Evolutionary conservation across 2,329 filamentous ascomycete species (phyloP).

Genomic region (Pseudogymnoascus sp.): DNA sequence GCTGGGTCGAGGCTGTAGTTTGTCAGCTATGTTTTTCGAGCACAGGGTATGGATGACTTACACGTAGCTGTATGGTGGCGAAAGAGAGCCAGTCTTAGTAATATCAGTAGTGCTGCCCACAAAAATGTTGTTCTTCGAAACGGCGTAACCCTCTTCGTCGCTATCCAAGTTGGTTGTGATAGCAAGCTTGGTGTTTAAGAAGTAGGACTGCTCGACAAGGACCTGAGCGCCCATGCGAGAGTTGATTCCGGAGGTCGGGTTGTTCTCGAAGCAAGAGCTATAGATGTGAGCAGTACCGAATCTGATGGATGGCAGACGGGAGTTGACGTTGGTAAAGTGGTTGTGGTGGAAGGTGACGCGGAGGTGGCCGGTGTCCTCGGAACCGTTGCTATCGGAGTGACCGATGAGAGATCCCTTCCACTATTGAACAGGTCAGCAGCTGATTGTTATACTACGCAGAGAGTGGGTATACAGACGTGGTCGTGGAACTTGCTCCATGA

Average conservation of each 20-base stretch:
- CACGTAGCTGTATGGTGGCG: slow-evolving; percentile 17
- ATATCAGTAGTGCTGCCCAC: slow-evolving; percentile 15
- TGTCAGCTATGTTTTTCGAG: not conserved
- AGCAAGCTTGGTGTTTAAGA: not conserved
- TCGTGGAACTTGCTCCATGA: slow-evolving; percentile 37
- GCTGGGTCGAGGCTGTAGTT: not conserved
- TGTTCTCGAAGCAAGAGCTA: slow-evolving; percentile 40
- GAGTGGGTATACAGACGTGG: slow-evolving; percentile 21
- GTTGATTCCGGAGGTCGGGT: slow-evolving; percentile 45
- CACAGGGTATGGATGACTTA: not conserved
- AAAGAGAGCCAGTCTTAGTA: slow-evolving; percentile 13
- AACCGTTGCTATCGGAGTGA: slow-evolving; percentile 23
- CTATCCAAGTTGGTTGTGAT: slow-evolving; percentile 1
- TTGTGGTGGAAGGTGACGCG: slow-evolving; percentile 23
- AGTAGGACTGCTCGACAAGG: slow-evolving; percentile 36
- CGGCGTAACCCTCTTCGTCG: not conserved
- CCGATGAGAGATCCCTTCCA: slow-evolving; percentile 24
- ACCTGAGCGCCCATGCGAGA: slow-evolving; percentile 47
- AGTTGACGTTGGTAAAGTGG: slow-evolving; percentile 20
- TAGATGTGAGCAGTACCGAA: slow-evolving; percentile 58
- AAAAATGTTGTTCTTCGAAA: slow-evolving; percentile 8
- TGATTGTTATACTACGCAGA: not conserved
- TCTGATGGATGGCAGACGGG: slow-evolving; percentile 45
- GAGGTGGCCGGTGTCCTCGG: slow-evolving; percentile 23
- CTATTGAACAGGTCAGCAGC: not conserved